Percentiles rank a stretch among this genome's conserved stretches.
Conservation (phyloP, 495 filamentous ascomycete genomes). For the Gamarada debralockiae region DNA sequence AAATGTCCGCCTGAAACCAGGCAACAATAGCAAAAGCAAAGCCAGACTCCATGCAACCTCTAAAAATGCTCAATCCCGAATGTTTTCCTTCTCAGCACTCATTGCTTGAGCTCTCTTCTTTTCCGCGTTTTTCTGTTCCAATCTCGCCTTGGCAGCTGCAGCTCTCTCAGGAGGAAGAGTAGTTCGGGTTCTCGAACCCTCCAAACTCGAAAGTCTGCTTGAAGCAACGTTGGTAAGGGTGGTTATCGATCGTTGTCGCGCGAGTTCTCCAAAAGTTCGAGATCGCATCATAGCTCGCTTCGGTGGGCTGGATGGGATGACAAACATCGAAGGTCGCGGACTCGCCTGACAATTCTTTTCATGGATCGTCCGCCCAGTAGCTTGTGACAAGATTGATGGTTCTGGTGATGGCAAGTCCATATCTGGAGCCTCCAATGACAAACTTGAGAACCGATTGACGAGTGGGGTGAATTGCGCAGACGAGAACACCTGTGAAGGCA, state of each 20-base stretch:
- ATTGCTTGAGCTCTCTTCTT: constrained; percentile 24
- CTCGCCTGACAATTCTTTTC: constrained; percentile 14
- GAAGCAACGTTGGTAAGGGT: constrained; percentile 26
- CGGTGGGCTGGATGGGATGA: constrained; percentile 24
- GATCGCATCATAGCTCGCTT: constrained; percentile 21
- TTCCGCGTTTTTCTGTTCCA: constrained; percentile 50
- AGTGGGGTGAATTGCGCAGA: constrained; percentile 17
- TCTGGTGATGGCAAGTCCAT: constrained; percentile 17
- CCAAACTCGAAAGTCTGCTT: constrained; percentile 24
- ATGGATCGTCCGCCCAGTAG: constrained; percentile 3
- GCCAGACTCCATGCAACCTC: not conserved
- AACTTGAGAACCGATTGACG: constrained; percentile 8
- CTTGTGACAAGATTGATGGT: constrained; percentile 4
- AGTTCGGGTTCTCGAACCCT: constrained; percentile 33
- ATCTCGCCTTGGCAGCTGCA: constrained; percentile 58
- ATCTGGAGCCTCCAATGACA: constrained; percentile 3
- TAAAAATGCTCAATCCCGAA: constrained; percentile 5
- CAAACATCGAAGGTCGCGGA: constrained; percentile 25
- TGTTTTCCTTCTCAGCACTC: constrained; percentile 18
- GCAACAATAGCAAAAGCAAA: not conserved
- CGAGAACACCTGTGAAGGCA: constrained; percentile 3
- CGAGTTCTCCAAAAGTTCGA: constrained; percentile 33
- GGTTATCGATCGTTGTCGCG: constrained; percentile 23
- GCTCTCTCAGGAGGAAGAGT: constrained; percentile 53
- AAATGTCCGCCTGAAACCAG: not conserved